Conservation (phyloP, 1,284 basidiomycete genomes). For the Fistulina hepatica region DNA sequence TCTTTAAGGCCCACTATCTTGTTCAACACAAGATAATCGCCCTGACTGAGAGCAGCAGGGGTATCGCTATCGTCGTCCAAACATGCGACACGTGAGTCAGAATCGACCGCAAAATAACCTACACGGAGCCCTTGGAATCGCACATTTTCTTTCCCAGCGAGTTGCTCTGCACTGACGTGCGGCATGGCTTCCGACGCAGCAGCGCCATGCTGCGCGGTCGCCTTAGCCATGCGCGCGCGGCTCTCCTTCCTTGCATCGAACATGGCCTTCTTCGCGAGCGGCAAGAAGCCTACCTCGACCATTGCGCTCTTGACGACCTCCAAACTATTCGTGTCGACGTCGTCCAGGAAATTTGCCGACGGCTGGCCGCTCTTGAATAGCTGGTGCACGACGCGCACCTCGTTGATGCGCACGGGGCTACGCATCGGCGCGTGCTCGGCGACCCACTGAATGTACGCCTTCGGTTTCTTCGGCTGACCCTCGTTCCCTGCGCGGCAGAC, state of each 20-base stretch:
- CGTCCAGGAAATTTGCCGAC: slow-evolving; percentile 65
- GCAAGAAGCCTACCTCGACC: slow-evolving; percentile 86
- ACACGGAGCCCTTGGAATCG: slow-evolving; percentile 96
- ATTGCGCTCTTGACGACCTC: slow-evolving; percentile 74
- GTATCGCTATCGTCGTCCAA: slow-evolving; percentile 43
- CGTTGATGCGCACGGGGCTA: slow-evolving; percentile 78
- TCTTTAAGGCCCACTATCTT: slow-evolving; percentile 94
- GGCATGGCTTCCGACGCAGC: slow-evolving; percentile 40
- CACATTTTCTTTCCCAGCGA: slow-evolving; percentile 88
- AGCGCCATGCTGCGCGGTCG: slow-evolving; percentile 28
- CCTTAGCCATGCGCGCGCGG: slow-evolving; percentile 54
- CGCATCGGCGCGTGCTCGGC: slow-evolving; percentile 72
- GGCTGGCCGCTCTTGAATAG: slow-evolving; percentile 95
- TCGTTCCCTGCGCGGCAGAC: slow-evolving; percentile 70
- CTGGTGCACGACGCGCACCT: slow-evolving; percentile 87
- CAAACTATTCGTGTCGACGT: slow-evolving; percentile 73
- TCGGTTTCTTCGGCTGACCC: slow-evolving; percentile 67
- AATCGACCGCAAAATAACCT: slow-evolving; percentile 92
- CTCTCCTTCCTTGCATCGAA: slow-evolving; percentile 59
- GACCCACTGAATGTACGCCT: slow-evolving; percentile 98
- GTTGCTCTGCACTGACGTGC: slow-evolving; percentile 65
- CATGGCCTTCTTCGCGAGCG: slow-evolving; percentile 64
- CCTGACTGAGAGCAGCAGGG: slow-evolving; percentile 39
- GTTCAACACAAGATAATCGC: slow-evolving; percentile 82
- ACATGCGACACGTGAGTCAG: slow-evolving; percentile 61